Evolutionary conservation across 169 alveolate species (phyloP).

Genomic region (Babesia ovis): DNA sequence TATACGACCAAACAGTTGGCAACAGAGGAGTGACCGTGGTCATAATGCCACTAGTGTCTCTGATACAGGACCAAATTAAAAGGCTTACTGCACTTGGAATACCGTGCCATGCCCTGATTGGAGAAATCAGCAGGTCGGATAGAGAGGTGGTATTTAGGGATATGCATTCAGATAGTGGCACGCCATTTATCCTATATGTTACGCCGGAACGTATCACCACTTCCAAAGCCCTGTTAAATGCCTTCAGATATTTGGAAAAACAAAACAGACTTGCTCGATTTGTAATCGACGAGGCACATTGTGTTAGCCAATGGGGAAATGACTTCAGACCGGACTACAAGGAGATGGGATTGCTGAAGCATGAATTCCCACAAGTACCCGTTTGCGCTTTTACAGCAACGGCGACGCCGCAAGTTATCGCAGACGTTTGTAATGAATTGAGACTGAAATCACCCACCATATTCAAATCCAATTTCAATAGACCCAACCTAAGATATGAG

Average conservation of each 20-base stretch:
- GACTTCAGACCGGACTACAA: conserved; percentile 97
- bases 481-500: conserved; percentile 62
- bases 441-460: conserved; percentile 36
- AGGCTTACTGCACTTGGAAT: conserved; percentile 52
- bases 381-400: conserved; percentile 97
- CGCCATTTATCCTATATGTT: conserved; percentile 77
- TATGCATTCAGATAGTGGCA: background rate
- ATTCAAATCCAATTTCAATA: conserved; percentile 65
- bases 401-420: conserved; percentile 89
- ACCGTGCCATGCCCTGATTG: conserved; percentile 54
- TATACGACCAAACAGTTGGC: conserved; percentile 67
- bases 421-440: conserved; percentile 71
- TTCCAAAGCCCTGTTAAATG: conserved; percentile 76
- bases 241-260: conserved; percentile 76
- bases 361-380: conserved; percentile 91
- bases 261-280: conserved; percentile 86
- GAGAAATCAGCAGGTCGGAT: conserved; percentile 49
- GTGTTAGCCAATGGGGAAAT: conserved; percentile 99
- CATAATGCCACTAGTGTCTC: conserved; percentile 89
- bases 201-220: conserved; percentile 93
- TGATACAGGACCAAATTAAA: conserved; percentile 91
- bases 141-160: conserved; percentile 31
- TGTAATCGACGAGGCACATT: conserved; percentile 99
- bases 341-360: conserved; percentile 82
- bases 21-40: conserved; percentile 87